phyloP scores from a whole-genome alignment of 73 alveolate genomes.

The Paramecium octaurelia region DNA sequence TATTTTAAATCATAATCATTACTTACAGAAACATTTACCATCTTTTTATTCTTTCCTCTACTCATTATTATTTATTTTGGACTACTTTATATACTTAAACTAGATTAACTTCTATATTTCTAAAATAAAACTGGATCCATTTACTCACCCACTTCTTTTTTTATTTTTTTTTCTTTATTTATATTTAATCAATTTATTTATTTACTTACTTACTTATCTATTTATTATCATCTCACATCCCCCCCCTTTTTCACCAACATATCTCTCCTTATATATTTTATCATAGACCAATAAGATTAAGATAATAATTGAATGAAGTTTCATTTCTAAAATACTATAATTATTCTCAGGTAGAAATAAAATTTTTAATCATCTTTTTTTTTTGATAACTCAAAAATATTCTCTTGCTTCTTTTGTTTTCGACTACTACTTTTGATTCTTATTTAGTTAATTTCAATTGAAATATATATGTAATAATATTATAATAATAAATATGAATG shows the following conservation, averaged over 20 bases:
- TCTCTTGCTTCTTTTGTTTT: no score
- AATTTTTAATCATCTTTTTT: not conserved
- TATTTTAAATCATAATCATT: conserved; percentile 17
- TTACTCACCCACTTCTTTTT: not conserved
- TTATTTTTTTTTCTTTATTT: no score
- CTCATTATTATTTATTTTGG: not conserved
- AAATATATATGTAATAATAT: no score
- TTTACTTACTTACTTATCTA: no score
- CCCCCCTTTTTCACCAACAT: no score
- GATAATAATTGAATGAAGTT: not conserved
- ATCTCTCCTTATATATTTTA: no score
- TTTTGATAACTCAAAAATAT: no score
- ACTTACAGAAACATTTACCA: not conserved
- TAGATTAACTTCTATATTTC: not conserved
- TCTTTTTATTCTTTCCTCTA: not conserved
- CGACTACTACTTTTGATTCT: no score
- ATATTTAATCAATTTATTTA: no score
- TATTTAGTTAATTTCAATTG: no score
- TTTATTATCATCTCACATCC: no score
- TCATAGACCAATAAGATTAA: no score
- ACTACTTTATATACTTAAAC: not conserved
- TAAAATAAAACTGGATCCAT: not conserved
- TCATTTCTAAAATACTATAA: not conserved
- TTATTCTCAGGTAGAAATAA: not conserved
- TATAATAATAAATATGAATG: not conserved